Conservation (phyloP, 2,329 filamentous ascomycete species). For the Gaeumannomyces tritici region DNA sequence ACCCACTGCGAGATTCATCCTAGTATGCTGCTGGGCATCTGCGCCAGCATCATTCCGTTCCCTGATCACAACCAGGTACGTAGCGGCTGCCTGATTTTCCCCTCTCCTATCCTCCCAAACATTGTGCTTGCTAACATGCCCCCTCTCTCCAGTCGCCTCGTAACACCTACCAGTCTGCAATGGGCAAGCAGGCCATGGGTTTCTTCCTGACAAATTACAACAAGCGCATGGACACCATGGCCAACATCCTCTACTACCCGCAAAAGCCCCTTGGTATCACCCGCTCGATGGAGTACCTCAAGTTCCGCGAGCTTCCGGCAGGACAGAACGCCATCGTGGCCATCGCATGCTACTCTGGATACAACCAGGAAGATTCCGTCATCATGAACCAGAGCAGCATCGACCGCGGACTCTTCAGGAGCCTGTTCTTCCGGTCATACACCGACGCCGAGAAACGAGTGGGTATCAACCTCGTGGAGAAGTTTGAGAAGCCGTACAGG, state of each 20-base stretch:
- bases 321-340: constrained; percentile 98
- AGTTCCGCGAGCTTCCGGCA: constrained; percentile 93
- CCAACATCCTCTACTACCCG: constrained; percentile 97
- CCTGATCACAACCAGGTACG: constrained; percentile 89
- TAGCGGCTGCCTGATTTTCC: constrained; percentile 4
- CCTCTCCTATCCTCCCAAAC: background rate
- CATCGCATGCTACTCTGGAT: constrained; percentile 94
- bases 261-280: constrained; percentile 96
- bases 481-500: constrained; percentile 90
- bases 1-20: constrained; percentile 99
- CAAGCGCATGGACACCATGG: constrained; percentile 98
- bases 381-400: constrained; percentile 99
- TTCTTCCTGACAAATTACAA: constrained; percentile 97
- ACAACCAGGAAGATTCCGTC: constrained; percentile 99
- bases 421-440: constrained; percentile 95
- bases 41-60: constrained; percentile 98
- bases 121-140: constrained; percentile 14
- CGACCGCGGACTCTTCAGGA: constrained; percentile 92
- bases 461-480: constrained; percentile 83
- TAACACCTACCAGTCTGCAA: constrained; percentile 98
- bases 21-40: constrained; percentile 97
- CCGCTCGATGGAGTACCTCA: constrained; percentile 95
- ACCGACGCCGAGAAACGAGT: constrained; percentile 95
- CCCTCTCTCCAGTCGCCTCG: constrained; percentile 62
- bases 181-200: constrained; percentile 99